These are phyloP conservation scores for Backusella circina DNA, from an alignment of 192 early-diverging fungal species.

Conservation along the genomic window DNA sequence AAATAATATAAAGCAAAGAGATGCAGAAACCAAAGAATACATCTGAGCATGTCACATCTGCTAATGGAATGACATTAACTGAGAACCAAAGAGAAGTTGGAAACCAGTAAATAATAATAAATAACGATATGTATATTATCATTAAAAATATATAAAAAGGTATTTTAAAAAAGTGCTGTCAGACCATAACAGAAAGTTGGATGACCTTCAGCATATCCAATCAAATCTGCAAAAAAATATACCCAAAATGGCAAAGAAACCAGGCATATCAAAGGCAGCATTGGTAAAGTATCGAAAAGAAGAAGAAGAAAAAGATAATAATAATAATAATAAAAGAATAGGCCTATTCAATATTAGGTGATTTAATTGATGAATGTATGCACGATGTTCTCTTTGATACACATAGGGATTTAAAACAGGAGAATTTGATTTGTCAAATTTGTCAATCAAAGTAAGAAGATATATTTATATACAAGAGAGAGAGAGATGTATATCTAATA, in stretches of 20 bases:
- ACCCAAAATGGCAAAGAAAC: neutral
- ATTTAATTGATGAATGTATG: constrained; percentile 70
- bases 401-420: constrained; percentile 63
- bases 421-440: constrained; percentile 60
- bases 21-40: neutral
- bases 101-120: neutral
- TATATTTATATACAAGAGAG: neutral
- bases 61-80: neutral
- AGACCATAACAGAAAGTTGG: constrained; percentile 17
- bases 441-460: constrained; percentile 80
- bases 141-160: neutral
- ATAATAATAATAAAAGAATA: constrained; percentile 12
- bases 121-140: neutral
- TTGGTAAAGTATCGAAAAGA: constrained; percentile 5
- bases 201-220: constrained; percentile 25
- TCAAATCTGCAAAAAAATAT: constrained; percentile 16
- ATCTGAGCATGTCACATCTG: neutral
- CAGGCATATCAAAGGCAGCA: neutral
- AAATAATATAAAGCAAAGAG: neutral
- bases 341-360: constrained; percentile 59
- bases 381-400: constrained; percentile 71
- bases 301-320: neutral
- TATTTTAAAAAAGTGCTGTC: constrained; percentile 12
- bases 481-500: neutral
- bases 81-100: constrained; percentile 6